Evolutionary conservation across 345 rosid genomes (phyloP).

Genomic region (Eucalyptus tenuipes): DNA sequence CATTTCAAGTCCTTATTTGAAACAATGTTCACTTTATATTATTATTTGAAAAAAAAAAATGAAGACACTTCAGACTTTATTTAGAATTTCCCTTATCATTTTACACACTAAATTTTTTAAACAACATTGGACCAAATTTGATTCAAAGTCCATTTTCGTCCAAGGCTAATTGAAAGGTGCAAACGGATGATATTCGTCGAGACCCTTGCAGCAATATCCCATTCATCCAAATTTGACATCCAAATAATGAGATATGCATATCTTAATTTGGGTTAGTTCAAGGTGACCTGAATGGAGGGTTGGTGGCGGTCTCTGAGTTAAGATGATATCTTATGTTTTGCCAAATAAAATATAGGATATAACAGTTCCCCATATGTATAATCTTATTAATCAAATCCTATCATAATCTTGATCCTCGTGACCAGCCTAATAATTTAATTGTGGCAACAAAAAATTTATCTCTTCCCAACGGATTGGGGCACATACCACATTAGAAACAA

Average conservation of each 20-base stretch:
- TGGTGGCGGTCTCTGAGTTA: not conserved
- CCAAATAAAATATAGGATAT: too few relatives aligned
- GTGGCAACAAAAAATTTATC: too few relatives aligned
- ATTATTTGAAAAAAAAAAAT: too few relatives aligned
- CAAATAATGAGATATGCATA: not conserved
- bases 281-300: not conserved
- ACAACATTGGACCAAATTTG: not conserved
- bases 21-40: too few relatives aligned
- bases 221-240: not conserved
- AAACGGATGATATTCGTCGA: not conserved
- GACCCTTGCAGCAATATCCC: not conserved
- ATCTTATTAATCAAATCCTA: too few relatives aligned
- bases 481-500: not conserved
- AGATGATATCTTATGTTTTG: too few relatives aligned
- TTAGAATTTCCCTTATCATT: not conserved
- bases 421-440: too few relatives aligned
- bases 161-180: not conserved
- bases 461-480: too few relatives aligned
- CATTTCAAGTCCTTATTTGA: too few relatives aligned
- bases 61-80: too few relatives aligned
- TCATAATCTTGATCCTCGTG: too few relatives aligned
- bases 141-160: not conserved
- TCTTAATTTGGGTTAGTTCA: not conserved
- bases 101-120: not conserved
- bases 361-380: too few relatives aligned